Evolutionary conservation across 305 asterid genomes (phyloP).

Genomic region (Coffea humblotiana): DNA sequence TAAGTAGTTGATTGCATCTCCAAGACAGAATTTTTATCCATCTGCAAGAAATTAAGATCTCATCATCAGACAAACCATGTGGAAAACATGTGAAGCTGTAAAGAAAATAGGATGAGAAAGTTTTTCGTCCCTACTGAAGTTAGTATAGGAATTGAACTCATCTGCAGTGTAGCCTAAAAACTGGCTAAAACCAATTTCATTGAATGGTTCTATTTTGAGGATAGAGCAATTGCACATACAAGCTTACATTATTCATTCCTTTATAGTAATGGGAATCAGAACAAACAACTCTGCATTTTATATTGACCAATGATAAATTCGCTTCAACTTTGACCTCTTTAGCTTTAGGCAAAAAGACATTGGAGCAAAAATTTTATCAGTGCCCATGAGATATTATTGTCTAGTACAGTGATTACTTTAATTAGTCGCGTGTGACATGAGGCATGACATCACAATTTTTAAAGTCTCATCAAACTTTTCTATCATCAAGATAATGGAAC

Average conservation of each 20-base stretch:
- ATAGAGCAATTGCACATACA: not conserved
- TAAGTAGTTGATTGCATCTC: slow-evolving; percentile 49
- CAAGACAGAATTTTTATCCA: slow-evolving; percentile 60
- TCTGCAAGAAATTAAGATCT: not conserved
- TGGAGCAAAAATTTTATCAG: not conserved
- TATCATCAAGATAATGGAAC: not conserved
- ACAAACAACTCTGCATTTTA: not conserved
- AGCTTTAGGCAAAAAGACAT: not conserved
- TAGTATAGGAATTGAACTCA: too few species aligned
- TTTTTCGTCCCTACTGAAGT: too few species aligned
- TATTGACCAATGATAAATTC: too few species aligned
- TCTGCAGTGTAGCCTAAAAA: too few species aligned
- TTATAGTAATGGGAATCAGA: not conserved
- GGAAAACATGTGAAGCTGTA: not conserved
- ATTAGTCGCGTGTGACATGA: not conserved
- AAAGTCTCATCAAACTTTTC: not conserved
- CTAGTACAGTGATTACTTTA: not conserved
- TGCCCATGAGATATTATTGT: not conserved
- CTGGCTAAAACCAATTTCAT: too few species aligned
- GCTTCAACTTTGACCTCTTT: too few species aligned
- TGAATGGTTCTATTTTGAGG: too few species aligned
- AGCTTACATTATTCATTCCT: not conserved
- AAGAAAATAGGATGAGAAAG: too few species aligned
- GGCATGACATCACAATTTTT: not conserved
- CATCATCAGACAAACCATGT: not conserved